phyloP scores from a whole-genome alignment of 2,329 filamentous ascomycete genomes.

The Pseudocercospora cruenta region DNA sequence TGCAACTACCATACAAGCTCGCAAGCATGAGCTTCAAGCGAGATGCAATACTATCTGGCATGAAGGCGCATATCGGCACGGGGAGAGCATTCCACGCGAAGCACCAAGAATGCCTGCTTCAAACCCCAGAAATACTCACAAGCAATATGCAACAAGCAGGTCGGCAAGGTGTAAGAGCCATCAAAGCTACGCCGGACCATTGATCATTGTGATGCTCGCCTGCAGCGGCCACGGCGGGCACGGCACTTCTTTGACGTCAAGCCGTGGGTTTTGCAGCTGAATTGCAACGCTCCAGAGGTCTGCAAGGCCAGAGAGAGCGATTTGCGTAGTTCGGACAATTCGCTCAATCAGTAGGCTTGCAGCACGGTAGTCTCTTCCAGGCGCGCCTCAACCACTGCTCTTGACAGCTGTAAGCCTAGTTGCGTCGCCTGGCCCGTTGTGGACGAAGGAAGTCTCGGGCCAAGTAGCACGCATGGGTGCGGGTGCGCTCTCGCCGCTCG shows the following conservation, averaged over 20 bases:
- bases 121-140: slow-evolving; percentile 14
- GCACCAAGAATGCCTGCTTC: slow-evolving; percentile 19
- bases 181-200: slow-evolving; percentile 11
- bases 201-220: slow-evolving; percentile 19
- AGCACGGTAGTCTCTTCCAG: slow-evolving; percentile 4
- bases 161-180: slow-evolving; percentile 12
- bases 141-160: slow-evolving; percentile 8
- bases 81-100: slow-evolving; percentile 28
- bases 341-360: slow-evolving; percentile 23
- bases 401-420: neutral
- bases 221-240: slow-evolving; percentile 20
- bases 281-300: slow-evolving; percentile 12
- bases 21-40: slow-evolving; percentile 24
- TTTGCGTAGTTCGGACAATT: slow-evolving; percentile 21
- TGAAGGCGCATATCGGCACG: slow-evolving; percentile 29
- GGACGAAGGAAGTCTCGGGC: slow-evolving; percentile 5
- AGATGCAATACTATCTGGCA: slow-evolving; percentile 23
- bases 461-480: slow-evolving; percentile 2
- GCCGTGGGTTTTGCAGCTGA: neutral
- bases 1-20: slow-evolving; percentile 11
- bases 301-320: slow-evolving; percentile 19
- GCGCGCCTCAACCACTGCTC: slow-evolving; percentile 8
- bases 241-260: slow-evolving; percentile 24
- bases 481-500: neutral
- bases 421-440: neutral